These are phyloP conservation scores for Thymus mandschuricus DNA, from an alignment of 257 asterid species.

Conservation along the genomic window DNA sequence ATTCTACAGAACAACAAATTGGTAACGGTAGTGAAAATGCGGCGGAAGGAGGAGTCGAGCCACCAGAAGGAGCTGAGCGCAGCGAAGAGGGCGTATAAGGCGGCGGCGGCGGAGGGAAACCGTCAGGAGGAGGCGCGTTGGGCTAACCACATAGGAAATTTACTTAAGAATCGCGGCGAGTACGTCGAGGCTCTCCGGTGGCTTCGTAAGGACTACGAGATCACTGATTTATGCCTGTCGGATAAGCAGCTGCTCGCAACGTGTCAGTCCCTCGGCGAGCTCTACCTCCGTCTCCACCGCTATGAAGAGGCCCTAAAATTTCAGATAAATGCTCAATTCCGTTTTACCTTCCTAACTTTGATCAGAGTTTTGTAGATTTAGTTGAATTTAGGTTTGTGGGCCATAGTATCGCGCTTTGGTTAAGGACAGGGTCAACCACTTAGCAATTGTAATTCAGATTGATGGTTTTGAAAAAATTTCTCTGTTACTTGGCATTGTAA, in stretches of 20 bases:
- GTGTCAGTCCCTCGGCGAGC: conserved; percentile 94
- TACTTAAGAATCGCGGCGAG: conserved; percentile 85
- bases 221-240: conserved; percentile 59
- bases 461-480: neutral
- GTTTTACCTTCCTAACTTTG: conserved; percentile 1
- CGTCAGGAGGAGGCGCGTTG: conserved; percentile 94
- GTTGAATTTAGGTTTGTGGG: neutral
- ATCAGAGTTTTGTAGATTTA: neutral
- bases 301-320: conserved; percentile 61
- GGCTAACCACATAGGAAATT: conserved; percentile 84
- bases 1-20: too few relatives aligned
- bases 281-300: conserved; percentile 67
- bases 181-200: conserved; percentile 82
- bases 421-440: too few relatives aligned
- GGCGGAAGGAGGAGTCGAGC: conserved; percentile 53
- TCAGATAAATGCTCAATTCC: conserved; percentile 53
- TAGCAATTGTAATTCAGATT: neutral
- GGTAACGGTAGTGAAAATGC: conserved; percentile 33
- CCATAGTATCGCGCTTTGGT: neutral
- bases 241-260: conserved; percentile 80
- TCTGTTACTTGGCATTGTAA: neutral
- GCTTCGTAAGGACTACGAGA: conserved; percentile 83
- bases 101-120: conserved; percentile 64
- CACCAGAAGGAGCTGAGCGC: conserved; percentile 54
- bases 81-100: conserved; percentile 64